These are phyloP conservation scores for Articulospora tetracladia DNA, from an alignment of 495 filamentous ascomycete genomes.

Conservation along the genomic window DNA sequence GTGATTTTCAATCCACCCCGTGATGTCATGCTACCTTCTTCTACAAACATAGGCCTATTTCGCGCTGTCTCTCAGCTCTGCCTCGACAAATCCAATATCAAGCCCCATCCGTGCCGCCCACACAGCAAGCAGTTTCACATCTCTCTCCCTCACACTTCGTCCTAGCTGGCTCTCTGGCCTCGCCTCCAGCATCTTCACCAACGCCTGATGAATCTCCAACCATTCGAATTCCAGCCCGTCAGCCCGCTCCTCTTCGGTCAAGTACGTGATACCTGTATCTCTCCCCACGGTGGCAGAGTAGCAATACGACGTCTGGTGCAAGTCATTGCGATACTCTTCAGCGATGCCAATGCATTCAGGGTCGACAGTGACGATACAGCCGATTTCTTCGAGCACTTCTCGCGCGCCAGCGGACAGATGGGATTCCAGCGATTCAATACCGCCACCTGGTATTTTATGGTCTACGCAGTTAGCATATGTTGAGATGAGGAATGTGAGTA, in stretches of 20 bases:
- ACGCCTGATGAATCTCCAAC: conserved; percentile 19
- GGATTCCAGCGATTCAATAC: conserved; percentile 23
- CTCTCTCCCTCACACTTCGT: conserved; percentile 24
- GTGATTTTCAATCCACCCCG: no score
- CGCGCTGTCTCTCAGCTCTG: no score
- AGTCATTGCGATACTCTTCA: conserved; percentile 25
- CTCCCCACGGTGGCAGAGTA: conserved; percentile 21
- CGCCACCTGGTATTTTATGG: conserved; percentile 29
- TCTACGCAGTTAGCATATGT: conserved; percentile 23
- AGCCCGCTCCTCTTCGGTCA: conserved; percentile 23
- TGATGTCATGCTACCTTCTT: no score
- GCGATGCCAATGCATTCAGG: conserved; percentile 17
- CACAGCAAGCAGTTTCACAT: no score
- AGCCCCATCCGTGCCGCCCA: no score
- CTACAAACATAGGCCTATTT: no score
- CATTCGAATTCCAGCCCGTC: conserved; percentile 24
- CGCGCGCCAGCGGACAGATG: conserved; percentile 17
- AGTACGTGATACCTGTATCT: conserved; percentile 9
- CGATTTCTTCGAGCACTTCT: conserved; percentile 28
- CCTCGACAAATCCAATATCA: no score
- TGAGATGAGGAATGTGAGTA: conserved; percentile 22
- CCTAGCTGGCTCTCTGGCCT: conserved; percentile 26
- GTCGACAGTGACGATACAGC: conserved; percentile 17
- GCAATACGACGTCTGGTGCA: conserved; percentile 27
- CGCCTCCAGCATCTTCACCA: conserved; percentile 16